Evolutionary conservation across 2,329 filamentous ascomycete genomes (phyloP), one percentile per base, ranked within the genome.

Genomic region (Talaromyces sp.): DNA sequence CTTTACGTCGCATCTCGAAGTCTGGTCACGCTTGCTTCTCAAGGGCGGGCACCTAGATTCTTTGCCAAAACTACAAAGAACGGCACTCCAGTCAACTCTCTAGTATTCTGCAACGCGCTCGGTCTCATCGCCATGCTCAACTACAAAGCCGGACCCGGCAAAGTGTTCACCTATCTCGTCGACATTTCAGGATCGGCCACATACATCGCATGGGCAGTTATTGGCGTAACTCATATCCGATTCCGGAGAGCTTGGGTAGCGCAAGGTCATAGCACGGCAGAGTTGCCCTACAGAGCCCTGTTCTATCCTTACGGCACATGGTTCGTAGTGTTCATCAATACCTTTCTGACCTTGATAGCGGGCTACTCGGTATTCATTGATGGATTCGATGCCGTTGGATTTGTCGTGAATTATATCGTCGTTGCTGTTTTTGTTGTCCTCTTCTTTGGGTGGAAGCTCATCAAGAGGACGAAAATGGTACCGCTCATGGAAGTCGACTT

Each of bases 61-160:
- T 73, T 82, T 67, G 72, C 72, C 62, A 70, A 67, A 40, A 79
- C 78, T 9, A 76, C 73, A 58, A 75, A 74, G 64, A 67, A 70
- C 6, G 80, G 79, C 66, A 74, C 77, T 2, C 80, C 80, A 0
- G 77, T 78, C 68, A 71, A 69, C 60, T 72, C 75, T 16, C 79
- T 81, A 5, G 67, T 76, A 0, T 70, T 79, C 65, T 81, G 80
- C 0, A 73, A 72, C 18, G 71, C 75, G 1, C 81, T 90, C 67
- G 86, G 86, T 33, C 79, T 88, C 16, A 81, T 92, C 3, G 85
- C 86, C 0, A 92, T 87, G 78, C 83, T 92, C 69, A 90, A 88
- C 72, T 82, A 86, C 42, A 86, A 83, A 37, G 82, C 81, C 65
- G 83, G 81, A 39, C 86, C 86, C 31, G 80, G 84, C n/a, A 77